Conservation (phyloP, 441 rosid genomes). For the Gossypium schwendimanii region DNA sequence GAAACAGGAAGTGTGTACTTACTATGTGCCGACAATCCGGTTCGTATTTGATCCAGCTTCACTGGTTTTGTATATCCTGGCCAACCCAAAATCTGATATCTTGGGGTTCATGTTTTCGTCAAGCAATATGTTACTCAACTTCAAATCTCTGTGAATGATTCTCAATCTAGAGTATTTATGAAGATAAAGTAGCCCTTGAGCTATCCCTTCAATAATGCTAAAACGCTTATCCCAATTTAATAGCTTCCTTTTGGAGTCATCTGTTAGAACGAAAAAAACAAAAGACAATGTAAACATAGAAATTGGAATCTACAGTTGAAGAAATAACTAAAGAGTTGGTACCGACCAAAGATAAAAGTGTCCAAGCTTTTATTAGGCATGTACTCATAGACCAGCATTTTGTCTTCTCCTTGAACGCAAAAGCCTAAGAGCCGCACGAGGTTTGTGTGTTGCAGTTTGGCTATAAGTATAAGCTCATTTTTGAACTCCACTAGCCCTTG, state of each 20-base stretch:
- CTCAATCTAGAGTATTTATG: constrained; percentile 4
- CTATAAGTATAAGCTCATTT: constrained; percentile 5
- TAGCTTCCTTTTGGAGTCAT: not conserved
- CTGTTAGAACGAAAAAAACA: not conserved
- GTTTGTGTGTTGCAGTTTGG: constrained; percentile 7
- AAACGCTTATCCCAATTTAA: not conserved
- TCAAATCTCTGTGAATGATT: constrained; percentile 11
- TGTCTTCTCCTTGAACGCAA: constrained; percentile 4
- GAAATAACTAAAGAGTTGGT: not conserved
- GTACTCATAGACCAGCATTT: not conserved
- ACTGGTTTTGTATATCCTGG: not conserved
- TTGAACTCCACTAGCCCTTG: constrained; percentile 10
- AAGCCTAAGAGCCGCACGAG: constrained; percentile 2
- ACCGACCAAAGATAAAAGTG: too few species aligned
- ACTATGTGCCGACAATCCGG: constrained; percentile 2
- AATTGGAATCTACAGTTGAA: not conserved
- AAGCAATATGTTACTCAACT: not conserved
- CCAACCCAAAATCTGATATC: not conserved
- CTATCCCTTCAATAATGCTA: constrained; percentile 9
- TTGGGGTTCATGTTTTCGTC: not conserved
- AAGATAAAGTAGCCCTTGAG: constrained; percentile 8
- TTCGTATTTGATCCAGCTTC: not conserved
- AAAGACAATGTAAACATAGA: not conserved
- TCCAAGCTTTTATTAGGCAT: too few species aligned
- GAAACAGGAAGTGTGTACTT: not conserved